Base-by-base conservation (phyloP, 2,329 filamentous ascomycete genomes). In the Paracoccidioides brasiliensis region DNA sequence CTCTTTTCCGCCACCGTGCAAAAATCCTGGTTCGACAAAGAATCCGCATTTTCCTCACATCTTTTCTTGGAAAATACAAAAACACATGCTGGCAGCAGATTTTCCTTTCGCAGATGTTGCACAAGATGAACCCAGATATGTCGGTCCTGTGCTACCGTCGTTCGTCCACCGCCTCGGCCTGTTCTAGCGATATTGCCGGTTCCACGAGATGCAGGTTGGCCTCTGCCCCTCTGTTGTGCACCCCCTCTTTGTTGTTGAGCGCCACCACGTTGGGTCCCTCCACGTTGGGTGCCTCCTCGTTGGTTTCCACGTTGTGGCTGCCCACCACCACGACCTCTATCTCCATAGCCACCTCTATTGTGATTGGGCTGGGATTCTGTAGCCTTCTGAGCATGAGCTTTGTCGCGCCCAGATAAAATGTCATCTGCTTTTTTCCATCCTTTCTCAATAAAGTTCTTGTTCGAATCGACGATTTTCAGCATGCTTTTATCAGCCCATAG, bases 61-160 rank as follows among this genome's bases (percentile, higher is more conserved):
- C 93, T 80, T 71, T 93, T 95, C 74, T 97, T 98, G 2, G 93
- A 98, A 71, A 98, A 98, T 55, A 98, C 91, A 67, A 98, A 98
- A 62, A 98, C 95, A 69, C 91, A 97, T 7, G 87, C 89, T 0
- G 93, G 93, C 3, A 98, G 80, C 3, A 98, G 78, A 51, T 82
- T 88, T 53, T 90, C 82, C 69, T 95, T 95, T 64, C 84, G 88
- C 54, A 98, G 77, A 70, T 88, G 90, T 65, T 95, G 88, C 2
- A 98, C 90, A 42, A 98, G 80, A 66, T 96, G 88, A 40, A 97
- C 91, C 93, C 93, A 98, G 6, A 96, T 79, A 59, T 90, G 97
- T 68, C 90, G 90, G 72, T 98, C 93, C 70, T 98, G 93, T 0
- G 90, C 90, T 57, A 87, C 89, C 28, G 88, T 93, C 0, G 90